A percentile compares a stretch with the other conserved stretches of the same genome.
phyloP scores from a whole-genome alignment of 345 rosid species.

The Populus ilicifolia region DNA sequence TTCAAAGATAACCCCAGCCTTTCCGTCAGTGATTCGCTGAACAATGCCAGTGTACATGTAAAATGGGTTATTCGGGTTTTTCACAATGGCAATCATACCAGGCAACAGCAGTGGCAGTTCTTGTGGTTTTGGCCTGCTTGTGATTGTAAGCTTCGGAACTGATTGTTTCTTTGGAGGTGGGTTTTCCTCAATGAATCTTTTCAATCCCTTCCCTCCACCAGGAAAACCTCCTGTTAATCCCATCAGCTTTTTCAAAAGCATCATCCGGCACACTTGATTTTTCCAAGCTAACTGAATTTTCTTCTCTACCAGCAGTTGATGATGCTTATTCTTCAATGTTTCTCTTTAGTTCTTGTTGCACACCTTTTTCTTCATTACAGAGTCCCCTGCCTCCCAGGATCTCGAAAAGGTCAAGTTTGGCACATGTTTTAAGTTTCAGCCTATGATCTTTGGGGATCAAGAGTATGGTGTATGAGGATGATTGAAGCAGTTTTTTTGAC shows the following conservation, averaged over 20 bases:
- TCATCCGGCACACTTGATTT: conserved; percentile 43
- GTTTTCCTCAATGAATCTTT: conserved; percentile 62
- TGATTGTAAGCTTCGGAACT: conserved; percentile 10
- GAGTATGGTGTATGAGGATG: conserved; percentile 31
- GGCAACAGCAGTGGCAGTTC: conserved; percentile 78
- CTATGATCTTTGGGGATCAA: conserved; percentile 26
- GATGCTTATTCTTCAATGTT: conserved; percentile 28
- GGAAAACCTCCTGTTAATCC: conserved; percentile 91
- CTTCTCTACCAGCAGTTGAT: conserved; percentile 3
- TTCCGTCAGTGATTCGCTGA: conserved; percentile 88
- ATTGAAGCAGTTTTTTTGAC: conserved; percentile 26
- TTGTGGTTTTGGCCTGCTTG: conserved; percentile 68
- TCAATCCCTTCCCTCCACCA: conserved; percentile 74
- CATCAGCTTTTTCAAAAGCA: conserved; percentile 71
- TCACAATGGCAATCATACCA: conserved; percentile 82
- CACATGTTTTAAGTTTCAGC: conserved; percentile 18
- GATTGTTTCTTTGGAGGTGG: conserved; percentile 54
- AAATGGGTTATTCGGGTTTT: conserved; percentile 69
- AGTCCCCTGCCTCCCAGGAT: conserved; percentile 90
- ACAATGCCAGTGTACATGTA: conserved; percentile 89
- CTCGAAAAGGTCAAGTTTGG: conserved; percentile 58
- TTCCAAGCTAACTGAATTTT: conserved; percentile 4
- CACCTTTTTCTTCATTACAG: conserved; percentile 74
- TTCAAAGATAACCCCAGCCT: conserved; percentile 81
- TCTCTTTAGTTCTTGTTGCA: conserved; percentile 56